A percentile compares a stretch with the other conserved stretches of the same genome.
Evolutionary conservation across 192 early-diverging fungal genomes (phyloP).

Genomic region (Lunasporangiospora selenospora): DNA sequence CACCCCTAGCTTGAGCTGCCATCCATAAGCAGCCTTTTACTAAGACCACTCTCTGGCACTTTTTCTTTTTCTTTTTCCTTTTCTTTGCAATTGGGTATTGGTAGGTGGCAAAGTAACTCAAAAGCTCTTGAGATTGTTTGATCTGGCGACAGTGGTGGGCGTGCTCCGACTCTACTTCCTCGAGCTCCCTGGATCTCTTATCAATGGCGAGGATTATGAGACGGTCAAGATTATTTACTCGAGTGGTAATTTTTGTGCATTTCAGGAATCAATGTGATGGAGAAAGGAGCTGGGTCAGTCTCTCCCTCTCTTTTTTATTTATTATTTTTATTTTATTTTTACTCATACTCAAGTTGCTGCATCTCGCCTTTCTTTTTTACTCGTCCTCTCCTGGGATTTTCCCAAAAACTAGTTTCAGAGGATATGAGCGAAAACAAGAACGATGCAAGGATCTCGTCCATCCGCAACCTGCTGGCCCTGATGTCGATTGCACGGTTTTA

Average conservation of each 20-base stretch:
- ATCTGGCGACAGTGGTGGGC: conserved; percentile 63
- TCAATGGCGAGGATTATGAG: conserved; percentile 76
- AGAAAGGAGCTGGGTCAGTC: no score
- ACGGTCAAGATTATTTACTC: conserved; percentile 69
- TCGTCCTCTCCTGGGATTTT: no score
- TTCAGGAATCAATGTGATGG: not conserved
- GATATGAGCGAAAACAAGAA: conserved; percentile 33
- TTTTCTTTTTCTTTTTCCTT: not conserved
- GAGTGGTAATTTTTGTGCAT: conserved; percentile 40
- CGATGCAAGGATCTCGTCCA: conserved; percentile 48
- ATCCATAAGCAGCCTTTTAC: no score
- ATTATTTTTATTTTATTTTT: not conserved
- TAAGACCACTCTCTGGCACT: no score
- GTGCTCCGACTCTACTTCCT: conserved; percentile 71
- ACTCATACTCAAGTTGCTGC: not conserved
- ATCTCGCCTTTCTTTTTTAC: not conserved
- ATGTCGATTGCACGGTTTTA: conserved; percentile 54
- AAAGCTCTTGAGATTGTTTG: conserved; percentile 60
- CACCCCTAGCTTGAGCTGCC: no score
- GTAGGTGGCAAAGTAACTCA: conserved; percentile 58
- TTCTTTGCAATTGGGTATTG: not conserved
- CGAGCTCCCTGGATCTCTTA: conserved; percentile 72
- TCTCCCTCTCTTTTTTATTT: no score
- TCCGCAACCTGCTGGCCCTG: conserved; percentile 54
- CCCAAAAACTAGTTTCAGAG: conserved; percentile 38